Percentiles rank a stretch among this genome's conserved stretches.
These are phyloP conservation scores for Aspergillus brasiliensis DNA, from an alignment of 2,329 filamentous ascomycete genomes.

Conservation along the genomic window DNA sequence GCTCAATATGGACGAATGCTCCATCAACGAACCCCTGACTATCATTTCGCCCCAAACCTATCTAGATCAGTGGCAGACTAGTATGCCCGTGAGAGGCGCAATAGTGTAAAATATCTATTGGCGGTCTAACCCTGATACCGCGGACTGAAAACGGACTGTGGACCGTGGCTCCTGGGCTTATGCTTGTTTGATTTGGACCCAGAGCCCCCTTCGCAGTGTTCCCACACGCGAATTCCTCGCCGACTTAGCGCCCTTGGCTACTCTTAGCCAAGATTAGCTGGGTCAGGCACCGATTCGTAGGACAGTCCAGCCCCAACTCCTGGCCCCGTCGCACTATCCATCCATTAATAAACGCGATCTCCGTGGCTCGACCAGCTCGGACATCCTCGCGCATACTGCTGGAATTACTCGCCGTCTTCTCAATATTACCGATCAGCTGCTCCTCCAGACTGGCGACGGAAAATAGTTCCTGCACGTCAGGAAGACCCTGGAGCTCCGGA, in stretches of 20 bases:
- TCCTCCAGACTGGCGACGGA: neutral
- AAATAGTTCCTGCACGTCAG: neutral
- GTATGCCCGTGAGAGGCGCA: too few species aligned
- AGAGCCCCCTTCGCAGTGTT: neutral
- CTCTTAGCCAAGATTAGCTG: constrained; percentile 4
- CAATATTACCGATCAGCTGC: neutral
- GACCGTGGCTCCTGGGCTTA: too few species aligned
- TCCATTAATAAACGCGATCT: constrained; percentile 9
- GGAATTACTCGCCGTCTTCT: constrained; percentile 8
- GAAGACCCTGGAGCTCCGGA: neutral
- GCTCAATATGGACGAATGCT: too few species aligned
- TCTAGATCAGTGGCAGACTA: too few species aligned
- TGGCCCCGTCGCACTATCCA: constrained; percentile 7
- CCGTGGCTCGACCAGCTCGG: constrained; percentile 1
- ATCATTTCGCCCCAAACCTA: too few species aligned
- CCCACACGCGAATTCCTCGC: neutral
- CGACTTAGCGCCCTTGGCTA: neutral
- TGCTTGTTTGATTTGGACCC: neutral
- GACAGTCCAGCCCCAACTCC: neutral
- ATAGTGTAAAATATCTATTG: too few species aligned
- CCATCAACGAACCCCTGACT: too few species aligned
- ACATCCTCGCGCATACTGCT: constrained; percentile 12
- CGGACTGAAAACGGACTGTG: too few species aligned
- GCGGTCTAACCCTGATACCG: too few species aligned
- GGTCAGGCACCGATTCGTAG: neutral